A percentile compares a stretch with the other conserved stretches of the same genome.
phyloP scores from a whole-genome alignment of 768 basidiomycete genomes.

The Pilatotrama ljubarskyi region DNA sequence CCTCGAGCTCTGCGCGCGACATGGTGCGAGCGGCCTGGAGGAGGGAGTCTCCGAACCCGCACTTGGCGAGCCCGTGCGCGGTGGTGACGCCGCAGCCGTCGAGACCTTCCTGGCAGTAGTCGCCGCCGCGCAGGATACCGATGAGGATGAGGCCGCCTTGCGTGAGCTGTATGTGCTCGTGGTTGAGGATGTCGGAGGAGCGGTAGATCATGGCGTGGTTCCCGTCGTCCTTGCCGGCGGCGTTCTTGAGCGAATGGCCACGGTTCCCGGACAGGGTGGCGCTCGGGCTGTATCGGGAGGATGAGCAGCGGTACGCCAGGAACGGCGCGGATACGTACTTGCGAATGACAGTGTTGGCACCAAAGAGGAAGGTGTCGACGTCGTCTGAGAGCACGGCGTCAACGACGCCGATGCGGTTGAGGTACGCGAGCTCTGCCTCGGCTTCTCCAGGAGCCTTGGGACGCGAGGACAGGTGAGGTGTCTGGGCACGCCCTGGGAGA shows the following conservation, averaged over 20 bases:
- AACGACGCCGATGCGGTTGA: conserved; percentile 79
- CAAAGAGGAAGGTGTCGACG: conserved; percentile 90
- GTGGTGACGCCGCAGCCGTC: conserved; percentile 67
- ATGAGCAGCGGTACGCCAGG: neutral
- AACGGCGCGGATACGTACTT: conserved; percentile 51
- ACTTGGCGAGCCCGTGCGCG: conserved; percentile 76
- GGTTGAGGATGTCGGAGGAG: conserved; percentile 41
- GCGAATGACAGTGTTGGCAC: conserved; percentile 78
- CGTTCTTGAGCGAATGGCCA: conserved; percentile 60
- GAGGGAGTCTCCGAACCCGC: conserved; percentile 76
- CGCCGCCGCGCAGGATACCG: conserved; percentile 85
- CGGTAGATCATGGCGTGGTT: conserved; percentile 55
- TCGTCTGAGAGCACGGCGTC: conserved; percentile 92
- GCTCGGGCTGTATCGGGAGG: conserved; percentile 50
- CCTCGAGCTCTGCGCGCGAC: conserved; percentile 41
- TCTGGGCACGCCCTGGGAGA: too few species aligned
- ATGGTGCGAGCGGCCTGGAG: conserved; percentile 57
- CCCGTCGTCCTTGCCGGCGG: conserved; percentile 71
- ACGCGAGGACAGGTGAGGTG: neutral
- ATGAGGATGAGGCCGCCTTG: conserved; percentile 75
- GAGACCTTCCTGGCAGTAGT: conserved; percentile 78
- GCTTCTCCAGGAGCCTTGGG: conserved; percentile 87
- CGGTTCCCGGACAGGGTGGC: conserved; percentile 73
- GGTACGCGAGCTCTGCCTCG: conserved; percentile 88
- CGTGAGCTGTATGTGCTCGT: conserved; percentile 53